Evolutionary conservation across 495 filamentous ascomycete genomes (phyloP).

Genomic region (Penicillium bialowiezense): DNA sequence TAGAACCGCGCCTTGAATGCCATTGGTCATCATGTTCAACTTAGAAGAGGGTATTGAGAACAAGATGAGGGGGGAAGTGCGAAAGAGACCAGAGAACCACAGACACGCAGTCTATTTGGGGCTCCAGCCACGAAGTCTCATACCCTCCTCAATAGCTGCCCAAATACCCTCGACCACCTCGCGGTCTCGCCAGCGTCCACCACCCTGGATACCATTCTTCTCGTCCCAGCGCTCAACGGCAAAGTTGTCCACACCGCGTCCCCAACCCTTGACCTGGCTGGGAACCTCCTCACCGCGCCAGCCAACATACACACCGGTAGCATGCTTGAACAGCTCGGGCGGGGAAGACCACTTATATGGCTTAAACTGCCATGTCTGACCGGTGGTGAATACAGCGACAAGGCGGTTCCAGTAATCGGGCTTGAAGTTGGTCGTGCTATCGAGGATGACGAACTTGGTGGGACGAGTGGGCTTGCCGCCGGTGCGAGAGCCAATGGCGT

Average conservation of each 20-base stretch:
- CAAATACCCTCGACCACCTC: constrained; percentile 94
- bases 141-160: constrained; percentile 83
- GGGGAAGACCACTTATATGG: constrained; percentile 94
- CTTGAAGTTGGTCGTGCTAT: constrained; percentile 89
- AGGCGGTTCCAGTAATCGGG: constrained; percentile 97
- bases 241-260: constrained; percentile 71
- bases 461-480: constrained; percentile 57
- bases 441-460: constrained; percentile 88
- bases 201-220: constrained; percentile 47
- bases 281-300: constrained; percentile 85
- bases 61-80: constrained; percentile 5
- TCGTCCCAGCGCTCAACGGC: constrained; percentile 78
- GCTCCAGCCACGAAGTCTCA: constrained; percentile 83
- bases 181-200: constrained; percentile 80
- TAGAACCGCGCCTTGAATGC: constrained; percentile 13
- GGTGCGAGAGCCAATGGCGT: constrained; percentile 18
- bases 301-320: constrained; percentile 83
- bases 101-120: constrained; percentile 26
- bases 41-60: constrained; percentile 4
- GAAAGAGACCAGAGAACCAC: neutral
- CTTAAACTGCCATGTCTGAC: constrained; percentile 98
- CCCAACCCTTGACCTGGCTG: constrained; percentile 74
- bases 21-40: constrained; percentile 13
- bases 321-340: constrained; percentile 82
- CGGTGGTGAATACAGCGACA: constrained; percentile 96